A percentile compares a stretch with the other conserved stretches of the same genome.
These are phyloP conservation scores for Xylaria sp. DNA, from an alignment of 2,329 filamentous ascomycete species.

Conservation along the genomic window DNA sequence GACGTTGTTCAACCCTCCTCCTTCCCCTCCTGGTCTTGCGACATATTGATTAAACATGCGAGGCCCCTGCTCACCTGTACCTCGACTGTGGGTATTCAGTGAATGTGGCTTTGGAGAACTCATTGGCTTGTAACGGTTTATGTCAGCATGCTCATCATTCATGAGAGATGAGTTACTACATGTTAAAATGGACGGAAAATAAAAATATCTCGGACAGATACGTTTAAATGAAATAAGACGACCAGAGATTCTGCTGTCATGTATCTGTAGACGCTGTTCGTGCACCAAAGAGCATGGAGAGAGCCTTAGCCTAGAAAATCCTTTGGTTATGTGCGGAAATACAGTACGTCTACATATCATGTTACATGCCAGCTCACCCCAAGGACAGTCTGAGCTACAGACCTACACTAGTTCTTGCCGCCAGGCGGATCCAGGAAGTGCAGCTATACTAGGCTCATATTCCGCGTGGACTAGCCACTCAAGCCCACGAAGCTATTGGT, in stretches of 20 bases:
- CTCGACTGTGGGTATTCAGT: slow-evolving; percentile 16
- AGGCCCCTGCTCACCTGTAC: slow-evolving; percentile 10
- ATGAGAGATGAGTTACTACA: slow-evolving; percentile 15
- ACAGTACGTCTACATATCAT: not conserved
- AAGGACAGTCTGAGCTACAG: not conserved
- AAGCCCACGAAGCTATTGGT: not conserved
- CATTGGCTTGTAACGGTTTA: slow-evolving; percentile 9
- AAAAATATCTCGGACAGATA: slow-evolving; percentile 7
- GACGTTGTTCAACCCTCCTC: slow-evolving; percentile 54
- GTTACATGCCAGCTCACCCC: not conserved
- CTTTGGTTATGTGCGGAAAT: not conserved
- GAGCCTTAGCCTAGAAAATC: not conserved
- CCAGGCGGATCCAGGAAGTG: not conserved
- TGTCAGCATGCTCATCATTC: slow-evolving; percentile 10
- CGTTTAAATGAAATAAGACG: slow-evolving; percentile 12
- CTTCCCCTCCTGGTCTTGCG: slow-evolving; percentile 22
- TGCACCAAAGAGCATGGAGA: not conserved
- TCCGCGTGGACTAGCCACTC: not conserved
- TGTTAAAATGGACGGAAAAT: slow-evolving; percentile 16
- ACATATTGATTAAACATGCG: slow-evolving; percentile 21
- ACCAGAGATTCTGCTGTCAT: not conserved
- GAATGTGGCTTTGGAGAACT: slow-evolving; percentile 8
- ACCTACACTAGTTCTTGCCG: not conserved
- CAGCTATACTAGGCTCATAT: not conserved
- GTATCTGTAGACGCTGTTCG: not conserved